Evolutionary conservation across 257 asterid genomes (phyloP).

Genomic region (Perilla frutescens): DNA sequence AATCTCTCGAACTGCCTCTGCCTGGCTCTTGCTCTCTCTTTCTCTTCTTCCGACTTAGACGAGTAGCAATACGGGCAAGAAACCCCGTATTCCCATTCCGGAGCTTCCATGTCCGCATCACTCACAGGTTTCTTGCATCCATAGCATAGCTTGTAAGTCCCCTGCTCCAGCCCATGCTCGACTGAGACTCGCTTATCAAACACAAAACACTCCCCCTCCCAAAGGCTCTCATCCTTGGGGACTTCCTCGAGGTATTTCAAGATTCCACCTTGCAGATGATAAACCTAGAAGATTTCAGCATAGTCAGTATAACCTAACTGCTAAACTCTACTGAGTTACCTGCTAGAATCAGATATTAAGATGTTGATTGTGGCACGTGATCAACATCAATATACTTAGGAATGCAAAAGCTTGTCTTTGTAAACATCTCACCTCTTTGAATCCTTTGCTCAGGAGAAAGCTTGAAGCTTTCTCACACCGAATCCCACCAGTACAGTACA

Average conservation of each 20-base stretch:
- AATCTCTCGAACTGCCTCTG: slow-evolving; percentile 83
- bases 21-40: slow-evolving; percentile 92
- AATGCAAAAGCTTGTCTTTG: background rate
- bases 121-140: slow-evolving; percentile 96
- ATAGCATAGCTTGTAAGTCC: slow-evolving; percentile 87
- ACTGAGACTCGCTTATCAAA: slow-evolving; percentile 96
- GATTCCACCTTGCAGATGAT: slow-evolving; percentile 94
- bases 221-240: slow-evolving; percentile 74
- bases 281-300: slow-evolving; percentile 62
- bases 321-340: background rate
- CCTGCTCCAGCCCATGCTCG: slow-evolving; percentile 87
- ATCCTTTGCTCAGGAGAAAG: slow-evolving; percentile 85
- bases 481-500: slow-evolving; percentile 99
- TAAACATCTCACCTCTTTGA: slow-evolving; percentile 69
- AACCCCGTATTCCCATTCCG: slow-evolving; percentile 87
- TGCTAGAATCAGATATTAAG: background rate
- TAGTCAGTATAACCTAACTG: background rate
- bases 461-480: slow-evolving; percentile 99
- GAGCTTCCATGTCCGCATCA: slow-evolving; percentile 89
- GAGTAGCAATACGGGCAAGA: slow-evolving; percentile 87
- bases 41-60: slow-evolving; percentile 91
- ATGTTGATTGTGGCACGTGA: background rate
- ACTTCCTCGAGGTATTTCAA: slow-evolving; percentile 95
- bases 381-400: background rate
- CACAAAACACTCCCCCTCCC: slow-evolving; percentile 98